Percentiles rank a stretch among this genome's conserved stretches.
Conservation (phyloP, 73 alveolate species). For the Paramecium primaurelia region DNA sequence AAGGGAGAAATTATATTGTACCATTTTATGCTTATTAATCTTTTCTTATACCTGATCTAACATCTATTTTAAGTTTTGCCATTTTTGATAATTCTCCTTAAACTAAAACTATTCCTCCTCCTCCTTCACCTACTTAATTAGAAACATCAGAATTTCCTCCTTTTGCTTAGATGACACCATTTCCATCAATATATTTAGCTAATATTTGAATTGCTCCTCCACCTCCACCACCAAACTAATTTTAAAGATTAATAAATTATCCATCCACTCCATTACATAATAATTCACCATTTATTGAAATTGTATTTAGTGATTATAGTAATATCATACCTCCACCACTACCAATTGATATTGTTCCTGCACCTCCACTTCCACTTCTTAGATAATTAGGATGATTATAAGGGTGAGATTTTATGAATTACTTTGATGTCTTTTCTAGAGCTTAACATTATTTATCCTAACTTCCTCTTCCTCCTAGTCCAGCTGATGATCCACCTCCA, state of each 20-base stretch:
- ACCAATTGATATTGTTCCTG: background rate
- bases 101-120: conserved; percentile 31
- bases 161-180: conserved; percentile 1
- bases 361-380: conserved; percentile 15
- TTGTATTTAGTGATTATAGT: background rate
- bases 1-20: background rate
- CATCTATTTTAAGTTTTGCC: background rate
- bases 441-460: background rate
- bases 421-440: background rate
- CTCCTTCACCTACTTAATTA: conserved; percentile 51
- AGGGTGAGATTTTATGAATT: background rate
- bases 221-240: conserved; percentile 52
- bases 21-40: background rate
- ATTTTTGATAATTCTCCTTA: background rate
- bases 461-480: conserved; percentile 15
- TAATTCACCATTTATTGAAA: background rate
- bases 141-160: conserved; percentile 43
- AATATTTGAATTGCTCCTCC: conserved; percentile 43
- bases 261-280: conserved; percentile 39
- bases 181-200: background rate
- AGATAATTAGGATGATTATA: background rate
- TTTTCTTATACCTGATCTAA: background rate
- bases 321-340: conserved; percentile 55
- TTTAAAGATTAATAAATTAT: background rate
- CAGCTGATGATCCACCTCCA: conserved; percentile 40